These are phyloP conservation scores for Limonium bicolor DNA, from an alignment of 148 eudicot genomes.

Conservation along the genomic window DNA sequence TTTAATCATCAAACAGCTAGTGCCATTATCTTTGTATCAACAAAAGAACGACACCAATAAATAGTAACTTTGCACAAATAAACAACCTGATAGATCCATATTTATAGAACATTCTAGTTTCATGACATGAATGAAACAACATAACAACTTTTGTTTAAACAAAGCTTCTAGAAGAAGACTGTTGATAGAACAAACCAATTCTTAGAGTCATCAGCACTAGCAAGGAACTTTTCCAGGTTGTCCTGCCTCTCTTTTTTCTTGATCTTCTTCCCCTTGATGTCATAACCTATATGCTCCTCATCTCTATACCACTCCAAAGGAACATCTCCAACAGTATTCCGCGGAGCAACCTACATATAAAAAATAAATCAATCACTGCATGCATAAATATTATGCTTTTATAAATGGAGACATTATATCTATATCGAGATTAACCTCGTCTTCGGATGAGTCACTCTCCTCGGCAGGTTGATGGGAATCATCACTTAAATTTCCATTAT, in stretches of 20 bases:
- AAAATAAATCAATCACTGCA: neutral
- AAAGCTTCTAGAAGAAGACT: too few species aligned
- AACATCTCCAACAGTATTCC: slow-evolving; percentile 88
- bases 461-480: slow-evolving; percentile 39
- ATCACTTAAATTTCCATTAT: slow-evolving; percentile 26
- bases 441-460: slow-evolving; percentile 98
- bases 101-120: too few species aligned
- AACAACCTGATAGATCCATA: too few species aligned
- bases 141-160: too few species aligned
- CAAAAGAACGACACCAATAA: too few species aligned
- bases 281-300: slow-evolving; percentile 93
- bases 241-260: slow-evolving; percentile 73
- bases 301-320: slow-evolving; percentile 87
- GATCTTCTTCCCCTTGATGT: slow-evolving; percentile 70
- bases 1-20: too few species aligned
- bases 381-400: neutral
- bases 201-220: slow-evolving; percentile 56
- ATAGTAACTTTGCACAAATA: too few species aligned
- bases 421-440: slow-evolving; percentile 42
- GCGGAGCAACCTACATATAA: slow-evolving; percentile 58
- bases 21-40: too few species aligned
- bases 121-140: too few species aligned
- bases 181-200: slow-evolving; percentile 42
- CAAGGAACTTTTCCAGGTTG: slow-evolving; percentile 51
- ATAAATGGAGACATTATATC: neutral